These are phyloP conservation scores for Suaeda aralocaspica DNA, from an alignment of 148 eudicot species.

Conservation along the genomic window DNA sequence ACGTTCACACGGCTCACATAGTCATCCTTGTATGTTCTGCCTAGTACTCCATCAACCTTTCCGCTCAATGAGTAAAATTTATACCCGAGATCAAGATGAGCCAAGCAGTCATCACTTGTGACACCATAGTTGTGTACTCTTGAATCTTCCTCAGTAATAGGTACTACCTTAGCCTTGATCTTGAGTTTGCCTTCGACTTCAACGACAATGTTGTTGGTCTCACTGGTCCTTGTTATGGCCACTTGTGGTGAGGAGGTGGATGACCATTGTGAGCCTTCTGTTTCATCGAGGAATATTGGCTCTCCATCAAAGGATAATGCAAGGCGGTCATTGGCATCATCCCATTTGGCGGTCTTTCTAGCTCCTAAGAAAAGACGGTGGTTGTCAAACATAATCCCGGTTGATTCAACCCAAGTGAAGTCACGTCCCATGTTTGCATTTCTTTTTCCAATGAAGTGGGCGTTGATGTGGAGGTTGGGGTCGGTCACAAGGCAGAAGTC, in stretches of 20 bases:
- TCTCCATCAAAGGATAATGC: slow-evolving; percentile 31
- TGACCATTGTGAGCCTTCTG: slow-evolving; percentile 28
- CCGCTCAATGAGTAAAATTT: slow-evolving; percentile 33
- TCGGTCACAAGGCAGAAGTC: slow-evolving; percentile 48
- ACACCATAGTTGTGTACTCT: slow-evolving; percentile 40
- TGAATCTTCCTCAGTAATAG: slow-evolving; percentile 44
- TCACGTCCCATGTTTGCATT: slow-evolving; percentile 34
- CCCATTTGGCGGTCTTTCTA: slow-evolving; percentile 36
- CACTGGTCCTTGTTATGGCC: slow-evolving; percentile 25
- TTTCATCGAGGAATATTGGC: slow-evolving; percentile 27
- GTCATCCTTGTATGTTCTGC: slow-evolving; percentile 43
- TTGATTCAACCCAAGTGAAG: slow-evolving; percentile 57
- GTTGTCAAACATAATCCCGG: slow-evolving; percentile 40
- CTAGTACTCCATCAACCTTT: slow-evolving; percentile 41
- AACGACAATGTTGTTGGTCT: slow-evolving; percentile 25
- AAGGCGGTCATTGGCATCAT: slow-evolving; percentile 32
- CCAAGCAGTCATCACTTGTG: slow-evolving; percentile 37
- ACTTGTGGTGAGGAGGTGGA: slow-evolving; percentile 23
- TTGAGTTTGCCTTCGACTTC: slow-evolving; percentile 34
- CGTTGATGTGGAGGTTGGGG: slow-evolving; percentile 50
- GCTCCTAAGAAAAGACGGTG: slow-evolving; percentile 41
- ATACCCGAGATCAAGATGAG: slow-evolving; percentile 46
- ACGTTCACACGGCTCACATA: slow-evolving; percentile 39
- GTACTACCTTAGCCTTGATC: slow-evolving; percentile 38
- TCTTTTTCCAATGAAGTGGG: slow-evolving; percentile 44